Evolutionary conservation across 2,329 filamentous ascomycete genomes (phyloP).

Genomic region (Emydomyces testavorans): DNA sequence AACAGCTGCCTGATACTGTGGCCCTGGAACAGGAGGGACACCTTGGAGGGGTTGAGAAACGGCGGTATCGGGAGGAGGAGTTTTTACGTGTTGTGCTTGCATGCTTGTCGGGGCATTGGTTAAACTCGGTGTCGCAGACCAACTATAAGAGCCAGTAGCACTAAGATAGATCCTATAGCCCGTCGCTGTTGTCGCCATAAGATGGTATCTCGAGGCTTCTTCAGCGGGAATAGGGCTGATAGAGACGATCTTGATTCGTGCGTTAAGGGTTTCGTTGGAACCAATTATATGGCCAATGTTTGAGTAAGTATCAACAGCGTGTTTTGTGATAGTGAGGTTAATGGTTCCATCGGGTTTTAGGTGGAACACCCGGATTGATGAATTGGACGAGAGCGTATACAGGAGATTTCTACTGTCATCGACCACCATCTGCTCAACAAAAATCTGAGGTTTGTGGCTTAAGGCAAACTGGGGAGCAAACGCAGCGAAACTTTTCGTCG

Average conservation of each 20-base stretch:
- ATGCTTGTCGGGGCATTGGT: conserved; percentile 76
- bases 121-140: conserved; percentile 44
- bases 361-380: conserved; percentile 83
- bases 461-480: conserved; percentile 35
- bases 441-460: conserved; percentile 43
- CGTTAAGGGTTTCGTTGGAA: conserved; percentile 58
- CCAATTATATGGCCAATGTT: conserved; percentile 77
- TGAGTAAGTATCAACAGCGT: conserved; percentile 43
- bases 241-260: conserved; percentile 62
- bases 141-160: conserved; percentile 60
- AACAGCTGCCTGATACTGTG: conserved; percentile 28
- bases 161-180: conserved; percentile 89
- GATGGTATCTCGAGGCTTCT: conserved; percentile 70
- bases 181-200: conserved; percentile 81
- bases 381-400: conserved; percentile 79
- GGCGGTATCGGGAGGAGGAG: conserved; percentile 52
- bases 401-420: conserved; percentile 81
- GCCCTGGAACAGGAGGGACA: conserved; percentile 17
- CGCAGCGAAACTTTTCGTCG: conserved; percentile 59
- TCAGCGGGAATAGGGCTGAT: conserved; percentile 77
- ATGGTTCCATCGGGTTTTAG: conserved; percentile 53
- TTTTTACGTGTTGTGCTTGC: conserved; percentile 95
- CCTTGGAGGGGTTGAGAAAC: conserved; percentile 20
- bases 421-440: conserved; percentile 66
- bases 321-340: conserved; percentile 45